These are phyloP conservation scores for Exophiala calicioides DNA, from an alignment of 2,329 filamentous ascomycete genomes.

Conservation along the genomic window DNA sequence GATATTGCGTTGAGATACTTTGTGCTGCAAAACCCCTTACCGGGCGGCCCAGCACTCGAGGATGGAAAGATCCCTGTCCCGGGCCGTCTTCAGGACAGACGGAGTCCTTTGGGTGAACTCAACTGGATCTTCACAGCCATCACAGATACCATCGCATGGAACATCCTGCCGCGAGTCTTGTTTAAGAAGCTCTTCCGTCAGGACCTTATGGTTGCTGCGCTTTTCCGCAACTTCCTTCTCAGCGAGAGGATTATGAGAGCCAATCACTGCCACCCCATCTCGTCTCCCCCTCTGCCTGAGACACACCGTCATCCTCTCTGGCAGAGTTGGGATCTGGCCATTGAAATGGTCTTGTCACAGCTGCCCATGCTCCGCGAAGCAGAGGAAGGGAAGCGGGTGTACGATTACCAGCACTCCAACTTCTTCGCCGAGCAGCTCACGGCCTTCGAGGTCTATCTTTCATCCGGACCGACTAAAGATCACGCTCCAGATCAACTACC, in stretches of 20 bases:
- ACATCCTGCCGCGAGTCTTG: slow-evolving; percentile 80
- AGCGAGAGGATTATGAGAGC: slow-evolving; percentile 94
- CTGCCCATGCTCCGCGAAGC: slow-evolving; percentile 78
- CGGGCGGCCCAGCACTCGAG: slow-evolving; percentile 69
- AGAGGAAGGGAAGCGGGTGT: slow-evolving; percentile 72
- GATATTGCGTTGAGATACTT: slow-evolving; percentile 97
- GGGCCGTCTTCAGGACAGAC: slow-evolving; percentile 84
- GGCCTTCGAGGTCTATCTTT: slow-evolving; percentile 93
- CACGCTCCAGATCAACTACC: slow-evolving; percentile 92
- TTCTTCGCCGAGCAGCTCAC: slow-evolving; percentile 98
- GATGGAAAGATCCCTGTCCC: slow-evolving; percentile 80
- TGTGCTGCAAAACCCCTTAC: slow-evolving; percentile 83
- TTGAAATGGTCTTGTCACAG: slow-evolving; percentile 91
- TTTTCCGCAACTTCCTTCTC: slow-evolving; percentile 94
- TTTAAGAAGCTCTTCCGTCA: slow-evolving; percentile 98
- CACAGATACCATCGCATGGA: slow-evolving; percentile 98
- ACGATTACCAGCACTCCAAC: slow-evolving; percentile 89
- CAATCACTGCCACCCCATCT: slow-evolving; percentile 93
- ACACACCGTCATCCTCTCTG: slow-evolving; percentile 93
- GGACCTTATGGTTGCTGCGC: slow-evolving; percentile 96
- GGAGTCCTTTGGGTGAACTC: slow-evolving; percentile 90
- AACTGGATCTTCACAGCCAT: slow-evolving; percentile 99
- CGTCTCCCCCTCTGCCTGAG: slow-evolving; percentile 86
- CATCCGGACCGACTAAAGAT: slow-evolving; percentile 77
- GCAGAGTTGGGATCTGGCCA: slow-evolving; percentile 96